phyloP scores from a whole-genome alignment of 2,329 filamentous ascomycete genomes.

The Pseudopithomyces chartarum region DNA sequence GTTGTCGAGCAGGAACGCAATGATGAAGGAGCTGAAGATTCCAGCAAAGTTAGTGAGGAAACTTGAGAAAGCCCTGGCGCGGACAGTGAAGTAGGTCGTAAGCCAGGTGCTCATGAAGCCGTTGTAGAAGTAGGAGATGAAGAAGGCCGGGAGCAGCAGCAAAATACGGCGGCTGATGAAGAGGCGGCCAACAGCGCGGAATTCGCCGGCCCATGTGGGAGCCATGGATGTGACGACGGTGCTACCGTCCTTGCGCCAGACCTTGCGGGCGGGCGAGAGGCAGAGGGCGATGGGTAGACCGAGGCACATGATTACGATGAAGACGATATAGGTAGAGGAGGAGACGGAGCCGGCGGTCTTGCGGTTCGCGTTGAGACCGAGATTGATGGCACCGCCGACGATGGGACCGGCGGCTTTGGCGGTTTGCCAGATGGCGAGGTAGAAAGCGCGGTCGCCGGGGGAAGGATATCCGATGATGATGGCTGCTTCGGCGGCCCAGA shows the following conservation, averaged over 20 bases:
- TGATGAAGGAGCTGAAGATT: constrained; percentile 43
- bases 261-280: constrained; percentile 52
- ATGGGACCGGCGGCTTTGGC: constrained; percentile 47
- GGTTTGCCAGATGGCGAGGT: constrained; percentile 42
- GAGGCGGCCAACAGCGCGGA: constrained; percentile 36
- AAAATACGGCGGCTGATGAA: constrained; percentile 38
- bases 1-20: constrained; percentile 39
- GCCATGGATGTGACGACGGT: constrained; percentile 31
- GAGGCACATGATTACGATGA: constrained; percentile 55
- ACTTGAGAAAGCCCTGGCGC: constrained; percentile 39
- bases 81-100: constrained; percentile 43
- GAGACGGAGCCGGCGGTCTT: constrained; percentile 46
- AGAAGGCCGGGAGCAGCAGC: constrained; percentile 41
- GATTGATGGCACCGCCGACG: constrained; percentile 57
- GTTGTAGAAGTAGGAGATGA: constrained; percentile 47
- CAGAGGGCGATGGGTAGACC: constrained; percentile 50
- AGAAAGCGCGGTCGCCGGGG: constrained; percentile 43
- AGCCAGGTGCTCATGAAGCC: constrained; percentile 43
- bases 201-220: constrained; percentile 30
- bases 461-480: constrained; percentile 50
- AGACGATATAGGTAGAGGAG: constrained; percentile 51
- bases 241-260: constrained; percentile 51
- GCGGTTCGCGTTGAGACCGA: constrained; percentile 52
- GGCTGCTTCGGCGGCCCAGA: constrained; percentile 50
- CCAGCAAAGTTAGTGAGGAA: constrained; percentile 47